phyloP scores from a whole-genome alignment of 768 basidiomycete species.

The Peribolospora baueri region DNA sequence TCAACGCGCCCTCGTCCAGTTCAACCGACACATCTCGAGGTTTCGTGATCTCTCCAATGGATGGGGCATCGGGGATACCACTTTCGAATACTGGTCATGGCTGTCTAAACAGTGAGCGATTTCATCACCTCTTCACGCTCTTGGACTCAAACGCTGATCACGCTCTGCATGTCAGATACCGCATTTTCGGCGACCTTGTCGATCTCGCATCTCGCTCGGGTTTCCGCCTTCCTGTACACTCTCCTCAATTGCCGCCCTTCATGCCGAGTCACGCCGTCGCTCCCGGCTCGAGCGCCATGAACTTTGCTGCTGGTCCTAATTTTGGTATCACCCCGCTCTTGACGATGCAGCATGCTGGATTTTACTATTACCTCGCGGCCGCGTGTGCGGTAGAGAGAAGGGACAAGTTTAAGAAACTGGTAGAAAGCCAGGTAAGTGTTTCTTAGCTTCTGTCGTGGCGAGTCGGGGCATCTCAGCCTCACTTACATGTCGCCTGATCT shows the following conservation, averaged over 20 bases:
- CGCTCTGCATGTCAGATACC: conserved; percentile 31
- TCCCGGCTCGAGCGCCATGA: conserved; percentile 17
- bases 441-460: background rate
- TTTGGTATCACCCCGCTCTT: conserved; percentile 56
- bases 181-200: conserved; percentile 69
- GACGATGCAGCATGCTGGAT: conserved; percentile 70
- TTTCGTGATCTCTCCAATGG: conserved; percentile 58
- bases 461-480: background rate
- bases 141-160: background rate
- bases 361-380: conserved; percentile 75
- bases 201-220: conserved; percentile 36
- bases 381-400: conserved; percentile 55
- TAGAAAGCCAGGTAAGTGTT: conserved; percentile 32
- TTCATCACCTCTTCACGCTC: background rate
- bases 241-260: conserved; percentile 10
- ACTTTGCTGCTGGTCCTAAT: conserved; percentile 35
- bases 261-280: background rate
- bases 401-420: conserved; percentile 36
- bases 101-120: conserved; percentile 56
- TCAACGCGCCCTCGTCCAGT: conserved; percentile 49
- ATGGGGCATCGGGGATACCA: conserved; percentile 92
- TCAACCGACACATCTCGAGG: conserved; percentile 58
- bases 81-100: conserved; percentile 97
- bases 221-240: conserved; percentile 13
- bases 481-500: background rate